Evolutionary conservation across 2,329 filamentous ascomycete genomes (phyloP).

Genomic region (Passalora sequoiae): DNA sequence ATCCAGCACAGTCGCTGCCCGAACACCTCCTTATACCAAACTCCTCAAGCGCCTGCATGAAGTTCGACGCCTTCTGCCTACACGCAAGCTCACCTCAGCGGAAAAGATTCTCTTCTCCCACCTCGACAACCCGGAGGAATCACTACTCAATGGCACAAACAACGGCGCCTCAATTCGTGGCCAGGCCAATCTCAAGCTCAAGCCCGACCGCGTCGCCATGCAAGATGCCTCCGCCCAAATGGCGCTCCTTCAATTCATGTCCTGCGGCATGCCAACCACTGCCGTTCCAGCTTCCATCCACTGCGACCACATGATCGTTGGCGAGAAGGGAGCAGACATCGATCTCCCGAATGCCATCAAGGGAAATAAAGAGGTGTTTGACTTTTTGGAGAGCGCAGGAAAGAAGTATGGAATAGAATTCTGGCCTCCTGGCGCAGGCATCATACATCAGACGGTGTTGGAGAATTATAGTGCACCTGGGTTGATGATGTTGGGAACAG

Average conservation of each 20-base stretch:
- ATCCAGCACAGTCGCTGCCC: slow-evolving; percentile 42
- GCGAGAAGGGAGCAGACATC: slow-evolving; percentile 78
- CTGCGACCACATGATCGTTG: slow-evolving; percentile 98
- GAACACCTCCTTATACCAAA: slow-evolving; percentile 74
- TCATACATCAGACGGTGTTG: slow-evolving; percentile 95
- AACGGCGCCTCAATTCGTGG: slow-evolving; percentile 81
- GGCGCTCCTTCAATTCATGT: slow-evolving; percentile 98
- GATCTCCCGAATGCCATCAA: slow-evolving; percentile 81
- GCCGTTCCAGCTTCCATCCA: slow-evolving; percentile 96
- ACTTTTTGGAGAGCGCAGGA: slow-evolving; percentile 88
- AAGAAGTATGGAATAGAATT: slow-evolving; percentile 93
- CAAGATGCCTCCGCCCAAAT: slow-evolving; percentile 98
- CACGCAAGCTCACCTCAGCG: slow-evolving; percentile 69
- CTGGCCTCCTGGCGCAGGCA: slow-evolving; percentile 88
- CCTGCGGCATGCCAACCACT: slow-evolving; percentile 79
- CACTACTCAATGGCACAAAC: slow-evolving; percentile 73
- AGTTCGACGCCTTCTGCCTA: slow-evolving; percentile 65
- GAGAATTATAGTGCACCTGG: slow-evolving; percentile 98
- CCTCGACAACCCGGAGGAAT: slow-evolving; percentile 82
- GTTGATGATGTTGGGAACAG: slow-evolving; percentile 97
- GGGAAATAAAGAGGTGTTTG: slow-evolving; percentile 94
- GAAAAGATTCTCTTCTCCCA: slow-evolving; percentile 99
- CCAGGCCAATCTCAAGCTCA: slow-evolving; percentile 88
- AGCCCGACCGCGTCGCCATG: slow-evolving; percentile 97
- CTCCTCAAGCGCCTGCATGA: slow-evolving; percentile 71